Conservation (phyloP, 2,329 filamentous ascomycete species). For the Exophiala sideris region DNA sequence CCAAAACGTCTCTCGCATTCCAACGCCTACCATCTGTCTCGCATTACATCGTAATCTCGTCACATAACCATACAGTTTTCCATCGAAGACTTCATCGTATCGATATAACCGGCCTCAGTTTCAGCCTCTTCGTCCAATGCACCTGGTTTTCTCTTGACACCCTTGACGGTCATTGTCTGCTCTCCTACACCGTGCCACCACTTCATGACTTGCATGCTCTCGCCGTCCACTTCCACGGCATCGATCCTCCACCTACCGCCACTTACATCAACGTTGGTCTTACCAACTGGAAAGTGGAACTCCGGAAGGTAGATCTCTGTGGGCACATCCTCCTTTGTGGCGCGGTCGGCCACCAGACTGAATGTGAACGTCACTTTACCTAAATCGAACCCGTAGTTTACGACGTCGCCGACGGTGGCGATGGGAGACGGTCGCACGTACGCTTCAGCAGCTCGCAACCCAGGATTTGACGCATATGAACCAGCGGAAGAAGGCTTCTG, state of each 20-base stretch:
- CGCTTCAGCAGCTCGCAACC: constrained; percentile 86
- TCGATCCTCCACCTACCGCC: constrained; percentile 89
- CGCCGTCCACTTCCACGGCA: constrained; percentile 66
- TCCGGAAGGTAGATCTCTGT: constrained; percentile 85
- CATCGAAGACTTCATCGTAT: constrained; percentile 36
- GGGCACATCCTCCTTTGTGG: constrained; percentile 62
- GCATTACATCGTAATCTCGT: background rate
- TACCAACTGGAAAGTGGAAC: constrained; percentile 81
- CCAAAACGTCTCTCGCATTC: no score
- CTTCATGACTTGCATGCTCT: constrained; percentile 68
- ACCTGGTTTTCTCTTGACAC: constrained; percentile 60
- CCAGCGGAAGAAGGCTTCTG: constrained; percentile 45
- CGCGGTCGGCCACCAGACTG: constrained; percentile 59
- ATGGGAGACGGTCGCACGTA: constrained; percentile 84
- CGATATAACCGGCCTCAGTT: constrained; percentile 29
- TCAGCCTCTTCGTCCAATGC: constrained; percentile 32
- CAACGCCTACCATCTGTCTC: no score
- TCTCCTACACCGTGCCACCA: constrained; percentile 94
- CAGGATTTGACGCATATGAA: constrained; percentile 47
- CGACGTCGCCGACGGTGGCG: constrained; percentile 66
- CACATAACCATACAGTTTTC: constrained; percentile 46
- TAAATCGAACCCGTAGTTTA: constrained; percentile 76
- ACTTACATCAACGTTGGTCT: constrained; percentile 69
- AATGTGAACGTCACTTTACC: constrained; percentile 74
- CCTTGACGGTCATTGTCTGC: constrained; percentile 73